These are phyloP conservation scores for Quillaja saponaria DNA, from an alignment of 306 rosid genomes.

Conservation along the genomic window DNA sequence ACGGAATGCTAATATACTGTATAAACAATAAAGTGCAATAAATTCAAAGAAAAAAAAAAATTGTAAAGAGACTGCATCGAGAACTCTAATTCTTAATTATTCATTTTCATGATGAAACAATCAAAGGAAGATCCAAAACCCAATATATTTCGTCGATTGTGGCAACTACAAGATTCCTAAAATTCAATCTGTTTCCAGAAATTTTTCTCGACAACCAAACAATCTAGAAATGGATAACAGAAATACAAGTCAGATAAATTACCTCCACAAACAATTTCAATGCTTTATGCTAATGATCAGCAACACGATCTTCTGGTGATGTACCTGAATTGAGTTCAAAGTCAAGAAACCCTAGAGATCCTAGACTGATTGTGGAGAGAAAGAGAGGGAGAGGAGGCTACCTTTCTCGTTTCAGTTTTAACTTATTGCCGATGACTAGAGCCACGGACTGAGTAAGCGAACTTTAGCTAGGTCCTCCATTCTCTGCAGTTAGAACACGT, in stretches of 20 bases:
- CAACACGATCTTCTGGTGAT: conserved; percentile 4
- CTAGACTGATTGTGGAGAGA: neutral
- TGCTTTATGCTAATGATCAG: neutral
- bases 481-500: conserved; percentile 43
- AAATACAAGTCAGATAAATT: neutral
- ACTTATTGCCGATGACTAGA: conserved; percentile 12
- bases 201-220: neutral
- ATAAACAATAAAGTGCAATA: neutral
- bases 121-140: neutral
- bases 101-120: too few species aligned
- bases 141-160: neutral
- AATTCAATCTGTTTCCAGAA: neutral
- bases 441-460: conserved; percentile 1
- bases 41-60: neutral
- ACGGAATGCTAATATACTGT: neutral
- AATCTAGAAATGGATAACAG: neutral
- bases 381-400: conserved; percentile 9
- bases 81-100: neutral
- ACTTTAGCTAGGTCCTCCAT: conserved; percentile 34
- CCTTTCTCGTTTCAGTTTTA: neutral
- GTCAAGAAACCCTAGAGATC: conserved; percentile 34
- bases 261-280: conserved; percentile 34
- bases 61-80: too few species aligned
- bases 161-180: neutral
- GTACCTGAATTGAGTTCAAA: neutral